A percentile compares a stretch with the other conserved stretches of the same genome.
phyloP scores from a whole-genome alignment of 108 stramenopile species.

The Skeletonema tropicum region DNA sequence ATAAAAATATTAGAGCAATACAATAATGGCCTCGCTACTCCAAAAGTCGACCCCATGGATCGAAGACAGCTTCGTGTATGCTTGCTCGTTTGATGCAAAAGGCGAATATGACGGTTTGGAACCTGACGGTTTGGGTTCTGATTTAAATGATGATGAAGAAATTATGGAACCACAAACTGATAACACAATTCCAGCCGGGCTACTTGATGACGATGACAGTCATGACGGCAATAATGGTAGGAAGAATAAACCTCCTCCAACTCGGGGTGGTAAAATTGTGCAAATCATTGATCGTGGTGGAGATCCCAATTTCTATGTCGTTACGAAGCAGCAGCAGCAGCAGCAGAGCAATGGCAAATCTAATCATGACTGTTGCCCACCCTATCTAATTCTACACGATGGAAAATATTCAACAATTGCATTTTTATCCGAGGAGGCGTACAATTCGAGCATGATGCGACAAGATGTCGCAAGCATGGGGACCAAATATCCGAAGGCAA shows the following conservation, averaged over 20 bases:
- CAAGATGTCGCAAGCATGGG: neutral
- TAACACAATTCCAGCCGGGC: constrained; percentile 35
- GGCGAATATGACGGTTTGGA: neutral
- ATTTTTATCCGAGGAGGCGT: constrained; percentile 25
- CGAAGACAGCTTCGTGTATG: constrained; percentile 37
- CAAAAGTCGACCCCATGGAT: constrained; percentile 38
- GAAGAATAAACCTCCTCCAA: constrained; percentile 13
- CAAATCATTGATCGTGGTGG: constrained; percentile 35
- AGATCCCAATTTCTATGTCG: constrained; percentile 7
- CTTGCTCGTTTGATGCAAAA: constrained; percentile 11
- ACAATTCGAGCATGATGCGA: neutral
- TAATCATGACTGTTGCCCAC: constrained; percentile 12
- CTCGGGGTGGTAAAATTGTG: constrained; percentile 31
- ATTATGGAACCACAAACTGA: constrained; percentile 18
- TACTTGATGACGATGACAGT: neutral
- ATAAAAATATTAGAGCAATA: neutral
- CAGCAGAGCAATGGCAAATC: neutral
- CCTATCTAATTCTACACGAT: constrained; percentile 39
- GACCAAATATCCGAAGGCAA: neutral
- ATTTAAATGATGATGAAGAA: constrained; percentile 6
- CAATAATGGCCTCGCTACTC: constrained; percentile 35
- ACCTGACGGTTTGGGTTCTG: neutral
- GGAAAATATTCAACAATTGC: constrained; percentile 24
- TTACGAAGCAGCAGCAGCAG: too few species aligned
- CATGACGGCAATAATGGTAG: neutral